These are phyloP conservation scores for Ceratocystis papillata DNA, from an alignment of 2,329 filamentous ascomycete genomes.

Conservation along the genomic window DNA sequence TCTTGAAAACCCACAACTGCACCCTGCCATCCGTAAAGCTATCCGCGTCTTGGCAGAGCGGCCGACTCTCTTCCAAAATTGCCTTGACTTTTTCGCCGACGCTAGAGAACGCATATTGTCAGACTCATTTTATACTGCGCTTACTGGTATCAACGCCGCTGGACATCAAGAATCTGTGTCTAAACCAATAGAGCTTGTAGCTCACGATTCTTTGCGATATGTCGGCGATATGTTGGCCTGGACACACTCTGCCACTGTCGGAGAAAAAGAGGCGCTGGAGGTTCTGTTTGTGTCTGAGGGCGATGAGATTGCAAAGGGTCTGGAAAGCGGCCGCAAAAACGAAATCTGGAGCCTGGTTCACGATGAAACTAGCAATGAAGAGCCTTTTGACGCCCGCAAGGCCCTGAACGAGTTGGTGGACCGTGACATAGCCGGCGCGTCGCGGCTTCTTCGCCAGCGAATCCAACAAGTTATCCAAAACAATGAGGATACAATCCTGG, in stretches of 20 bases:
- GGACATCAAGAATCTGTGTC: constrained; percentile 49
- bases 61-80: constrained; percentile 83
- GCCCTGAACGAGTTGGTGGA: constrained; percentile 80
- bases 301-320: constrained; percentile 66
- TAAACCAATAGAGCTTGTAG: constrained; percentile 88
- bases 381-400: constrained; percentile 65
- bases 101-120: constrained; percentile 77
- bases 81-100: constrained; percentile 85
- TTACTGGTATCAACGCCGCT: constrained; percentile 59
- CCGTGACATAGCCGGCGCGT: constrained; percentile 69
- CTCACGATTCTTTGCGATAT: constrained; percentile 84
- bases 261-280: constrained; percentile 85
- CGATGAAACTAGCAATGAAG: constrained; percentile 39
- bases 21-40: constrained; percentile 68
- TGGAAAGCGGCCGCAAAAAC: constrained; percentile 67
- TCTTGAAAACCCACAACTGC: constrained; percentile 88
- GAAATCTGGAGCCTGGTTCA: constrained; percentile 69
- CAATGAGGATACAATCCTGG: constrained; percentile 77
- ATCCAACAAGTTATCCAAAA: constrained; percentile 86
- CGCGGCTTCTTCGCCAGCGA: constrained; percentile 73
- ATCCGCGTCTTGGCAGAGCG: constrained; percentile 80
- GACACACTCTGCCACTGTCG: constrained; percentile 88
- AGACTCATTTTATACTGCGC: constrained; percentile 75
- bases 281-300: constrained; percentile 83
- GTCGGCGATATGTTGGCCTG: constrained; percentile 96